A percentile compares a stretch with the other conserved stretches of the same genome.
Evolutionary conservation across 1,284 basidiomycete genomes (phyloP).

Genomic region (Boletellus sp.): DNA sequence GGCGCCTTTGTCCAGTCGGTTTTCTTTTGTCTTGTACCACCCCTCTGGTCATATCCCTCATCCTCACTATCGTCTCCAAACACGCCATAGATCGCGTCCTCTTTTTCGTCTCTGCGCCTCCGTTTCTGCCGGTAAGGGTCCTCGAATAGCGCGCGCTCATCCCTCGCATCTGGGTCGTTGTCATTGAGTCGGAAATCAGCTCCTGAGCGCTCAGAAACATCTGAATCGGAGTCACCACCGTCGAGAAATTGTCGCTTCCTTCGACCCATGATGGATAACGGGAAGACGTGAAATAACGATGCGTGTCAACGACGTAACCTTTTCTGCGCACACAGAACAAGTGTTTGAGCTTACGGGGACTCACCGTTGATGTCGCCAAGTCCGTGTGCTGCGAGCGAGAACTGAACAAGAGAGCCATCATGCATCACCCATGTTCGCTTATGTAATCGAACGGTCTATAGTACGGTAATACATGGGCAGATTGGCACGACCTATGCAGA

Average conservation of each 20-base stretch:
- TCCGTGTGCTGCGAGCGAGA: not conserved
- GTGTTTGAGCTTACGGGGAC: slow-evolving; percentile 5
- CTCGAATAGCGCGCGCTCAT: slow-evolving; percentile 76
- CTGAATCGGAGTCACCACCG: slow-evolving; percentile 64
- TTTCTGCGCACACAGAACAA: slow-evolving; percentile 3
- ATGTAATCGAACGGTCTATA: slow-evolving; percentile 15
- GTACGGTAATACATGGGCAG: slow-evolving; percentile 19
- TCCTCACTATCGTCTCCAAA: slow-evolving; percentile 78
- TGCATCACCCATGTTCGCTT: too few relatives aligned
- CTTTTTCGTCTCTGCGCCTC: slow-evolving; percentile 64
- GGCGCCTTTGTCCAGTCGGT: slow-evolving; percentile 78
- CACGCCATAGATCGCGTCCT: slow-evolving; percentile 79
- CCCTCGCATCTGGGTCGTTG: slow-evolving; percentile 69
- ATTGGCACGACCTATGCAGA: slow-evolving; percentile 35
- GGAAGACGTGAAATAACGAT: slow-evolving; percentile 1
- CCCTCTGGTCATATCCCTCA: slow-evolving; percentile 37
- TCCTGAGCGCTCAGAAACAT: slow-evolving; percentile 59
- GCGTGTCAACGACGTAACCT: slow-evolving; percentile 8
- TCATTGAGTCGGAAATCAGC: slow-evolving; percentile 44
- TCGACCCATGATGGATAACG: slow-evolving; percentile 62
- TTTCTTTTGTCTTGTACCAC: slow-evolving; percentile 33
- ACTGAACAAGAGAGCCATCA: too few relatives aligned
- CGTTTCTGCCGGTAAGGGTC: slow-evolving; percentile 75
- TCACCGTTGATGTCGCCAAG: slow-evolving; percentile 10
- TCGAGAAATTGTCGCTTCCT: slow-evolving; percentile 79